Conservation (phyloP, 2,329 filamentous ascomycete genomes). For the Didymella exigua region DNA sequence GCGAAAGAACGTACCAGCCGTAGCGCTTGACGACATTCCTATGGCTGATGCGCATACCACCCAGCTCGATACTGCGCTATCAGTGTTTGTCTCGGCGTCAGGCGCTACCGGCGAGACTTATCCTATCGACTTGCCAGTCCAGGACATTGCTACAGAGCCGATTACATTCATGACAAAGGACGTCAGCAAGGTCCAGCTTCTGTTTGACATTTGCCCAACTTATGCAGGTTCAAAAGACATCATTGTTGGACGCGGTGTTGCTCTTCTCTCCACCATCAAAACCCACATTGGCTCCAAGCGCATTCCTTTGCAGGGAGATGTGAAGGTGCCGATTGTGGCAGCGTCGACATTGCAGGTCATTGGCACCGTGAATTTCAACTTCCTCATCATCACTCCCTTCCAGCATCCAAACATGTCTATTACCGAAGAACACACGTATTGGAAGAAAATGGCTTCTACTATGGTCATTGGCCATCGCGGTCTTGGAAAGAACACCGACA, state of each 20-base stretch:
- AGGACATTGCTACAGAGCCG: slow-evolving; percentile 91
- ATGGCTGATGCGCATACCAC: slow-evolving; percentile 87
- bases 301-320: slow-evolving; percentile 90
- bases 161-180: slow-evolving; percentile 86
- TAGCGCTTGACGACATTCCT: slow-evolving; percentile 86
- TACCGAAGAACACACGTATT: slow-evolving; percentile 90
- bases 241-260: slow-evolving; percentile 85
- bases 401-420: slow-evolving; percentile 92
- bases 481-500: slow-evolving; percentile 86
- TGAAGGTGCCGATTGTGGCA: slow-evolving; percentile 88
- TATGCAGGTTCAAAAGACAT: slow-evolving; percentile 84
- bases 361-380: slow-evolving; percentile 95
- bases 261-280: slow-evolving; percentile 83
- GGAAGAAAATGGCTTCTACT: slow-evolving; percentile 88
- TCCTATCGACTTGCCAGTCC: slow-evolving; percentile 88
- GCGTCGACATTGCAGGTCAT: slow-evolving; percentile 85
- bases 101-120: slow-evolving; percentile 86
- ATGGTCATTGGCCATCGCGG: slow-evolving; percentile 77
- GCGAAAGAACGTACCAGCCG: slow-evolving; percentile 77
- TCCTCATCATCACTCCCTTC: slow-evolving; percentile 92
- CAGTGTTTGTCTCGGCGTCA: slow-evolving; percentile 84
- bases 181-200: slow-evolving; percentile 78
- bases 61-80: slow-evolving; percentile 91
- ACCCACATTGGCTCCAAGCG: slow-evolving; percentile 81
- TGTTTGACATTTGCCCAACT: slow-evolving; percentile 95